Evolutionary conservation across 768 basidiomycete genomes (phyloP), one percentile per base, ranked within the genome.

Genomic region (Pisolithus microcarpus): DNA sequence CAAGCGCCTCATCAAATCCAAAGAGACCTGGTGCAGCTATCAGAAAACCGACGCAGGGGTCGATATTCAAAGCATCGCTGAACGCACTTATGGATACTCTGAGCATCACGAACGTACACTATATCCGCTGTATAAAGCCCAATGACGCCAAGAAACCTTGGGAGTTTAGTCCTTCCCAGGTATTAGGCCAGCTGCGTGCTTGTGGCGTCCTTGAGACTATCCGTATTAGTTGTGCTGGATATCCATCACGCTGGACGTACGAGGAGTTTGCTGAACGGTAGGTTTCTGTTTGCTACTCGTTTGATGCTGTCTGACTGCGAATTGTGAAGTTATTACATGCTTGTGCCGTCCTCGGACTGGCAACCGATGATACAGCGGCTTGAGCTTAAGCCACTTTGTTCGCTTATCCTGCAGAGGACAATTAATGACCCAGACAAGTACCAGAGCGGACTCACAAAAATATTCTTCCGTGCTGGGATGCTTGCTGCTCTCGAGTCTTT

Each of bases 201-300:
- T 99, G 96, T 69, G 96, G 96, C 83, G 96, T 99, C 49, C 76
- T 99, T 38, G 96, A 99, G 69, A 99, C 96, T 4, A 99, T 99
- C 61, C 81, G 94, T 51, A 99, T 99, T 64, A 93, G 91, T 69
- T 98, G 96, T 69, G 96, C 96, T 40, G 96, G 96, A 30, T 99
- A 99, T 70, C 96, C 96, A 26, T 92, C 92, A 11, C 79, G 96
- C 31, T 98, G 96, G 96, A 92, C 86, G 4, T 99, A 97, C 58
- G 94, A 93, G 63, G 96, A 98, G 67, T 99, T 99, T 64, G 96
- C 91, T 4, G 94, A 98, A 65, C 81, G 96, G 92, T 95, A 57
- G 57, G 84, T 68, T 19, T 26, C 30, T 49, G 24, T 18, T 31
- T 40, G 40, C 39, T 34, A 21, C 39, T 21, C 18, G 26, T 54